A percentile compares a stretch with the other conserved stretches of the same genome.
Evolutionary conservation across 139 green algal species (phyloP).

Genomic region (Dunaliella sp.): DNA sequence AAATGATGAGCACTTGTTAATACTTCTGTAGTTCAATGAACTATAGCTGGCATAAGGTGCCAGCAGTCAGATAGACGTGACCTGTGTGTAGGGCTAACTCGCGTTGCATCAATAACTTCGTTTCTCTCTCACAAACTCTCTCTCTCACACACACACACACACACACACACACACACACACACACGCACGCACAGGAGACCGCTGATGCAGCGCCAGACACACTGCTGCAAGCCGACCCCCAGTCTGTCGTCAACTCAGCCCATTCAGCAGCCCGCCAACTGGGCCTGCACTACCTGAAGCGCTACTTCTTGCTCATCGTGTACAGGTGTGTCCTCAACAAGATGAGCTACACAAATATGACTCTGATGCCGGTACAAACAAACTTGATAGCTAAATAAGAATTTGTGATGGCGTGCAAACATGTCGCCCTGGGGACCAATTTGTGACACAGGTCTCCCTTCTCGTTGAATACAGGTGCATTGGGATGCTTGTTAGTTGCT

Average conservation of each 20-base stretch:
- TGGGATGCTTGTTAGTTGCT: too few species aligned
- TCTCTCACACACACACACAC: constrained; percentile 5
- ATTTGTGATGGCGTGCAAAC: too few species aligned
- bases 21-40: too few species aligned
- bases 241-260: not conserved
- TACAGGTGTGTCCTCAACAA: constrained; percentile 71
- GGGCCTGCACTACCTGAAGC: constrained; percentile 89
- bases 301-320: constrained; percentile 85
- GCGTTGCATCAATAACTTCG: too few species aligned
- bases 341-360: too few species aligned
- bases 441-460: too few species aligned
- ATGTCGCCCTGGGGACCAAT: too few species aligned
- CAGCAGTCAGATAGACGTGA: constrained; percentile 16
- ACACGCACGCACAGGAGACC: not conserved
- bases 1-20: too few species aligned
- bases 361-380: too few species aligned
- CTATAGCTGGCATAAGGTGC: not conserved
- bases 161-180: not conserved
- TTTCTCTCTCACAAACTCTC: not conserved
- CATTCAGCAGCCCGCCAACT: constrained; percentile 68
- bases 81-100: too few species aligned
- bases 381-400: too few species aligned
- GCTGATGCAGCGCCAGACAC: not conserved
- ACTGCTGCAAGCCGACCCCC: not conserved
- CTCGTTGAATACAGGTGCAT: too few species aligned